Base-by-base conservation (phyloP, 371 early-diverging fungal species). In the Lichtheimia ramosa region DNA sequence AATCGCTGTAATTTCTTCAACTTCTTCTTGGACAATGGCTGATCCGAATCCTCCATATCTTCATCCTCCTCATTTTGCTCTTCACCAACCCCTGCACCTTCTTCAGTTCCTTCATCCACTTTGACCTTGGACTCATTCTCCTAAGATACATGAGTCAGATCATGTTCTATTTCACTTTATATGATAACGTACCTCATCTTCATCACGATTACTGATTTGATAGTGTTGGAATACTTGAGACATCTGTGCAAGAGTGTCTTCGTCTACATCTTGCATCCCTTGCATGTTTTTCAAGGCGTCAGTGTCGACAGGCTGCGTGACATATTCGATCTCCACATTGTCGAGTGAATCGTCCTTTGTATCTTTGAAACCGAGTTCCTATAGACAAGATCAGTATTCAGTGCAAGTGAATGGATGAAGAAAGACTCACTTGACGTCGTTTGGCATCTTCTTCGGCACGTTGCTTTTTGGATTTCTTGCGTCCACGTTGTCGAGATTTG, bases 241-340 rank as follows among this genome's bases (percentile, higher is more conserved):
- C 34, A 80, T 73, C 23, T 74, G 73, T 53, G 73, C 64, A 20
- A 80, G 58, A 3, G 68, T 61, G 16, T 66, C 59, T 54, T 75
- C 77, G 52, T 77, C 76, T 0, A 77, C 43, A 34, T 53, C 58
- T 21, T 62, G 59, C 66, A 70, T 54, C n/a, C 69, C 64, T 42
- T 72, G 67, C 43, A 71, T 51, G 39, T 65, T 72, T 21, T 73
- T 73, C 40, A 77, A 55, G 15, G 61, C 41, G 2, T 68, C 61
- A 3, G 66, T 42, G 62, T 78, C 79, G 28, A 80, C 62, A 43
- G 73, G 58, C 54, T 76, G 73, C 51, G 74, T 71, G 20, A 74
- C 75, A 55, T 80, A 80, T 59, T 76, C 80, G 20, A 80, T 76
- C 62, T 76, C 71, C 20, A 80, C 77, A 61, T 70, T 69, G 27